Evolutionary conservation across 2,329 filamentous ascomycete species (phyloP).

Genomic region (Pseudogymnoascus verrucosus): DNA sequence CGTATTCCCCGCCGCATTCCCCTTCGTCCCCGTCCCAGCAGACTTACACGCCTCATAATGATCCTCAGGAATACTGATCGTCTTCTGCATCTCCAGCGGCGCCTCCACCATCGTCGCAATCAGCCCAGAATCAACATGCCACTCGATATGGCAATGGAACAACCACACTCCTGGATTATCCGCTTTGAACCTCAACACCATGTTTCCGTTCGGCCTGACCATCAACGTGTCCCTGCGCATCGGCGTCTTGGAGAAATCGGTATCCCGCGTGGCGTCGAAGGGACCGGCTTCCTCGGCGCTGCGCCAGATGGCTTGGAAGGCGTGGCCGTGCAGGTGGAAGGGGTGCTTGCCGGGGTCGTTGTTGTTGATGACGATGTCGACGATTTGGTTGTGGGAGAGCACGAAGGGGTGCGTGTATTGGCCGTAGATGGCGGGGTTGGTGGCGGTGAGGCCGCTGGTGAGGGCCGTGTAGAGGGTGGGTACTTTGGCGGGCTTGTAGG

Average conservation of each 20-base stretch:
- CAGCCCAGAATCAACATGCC: constrained; percentile 63
- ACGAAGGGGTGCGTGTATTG: constrained; percentile 59
- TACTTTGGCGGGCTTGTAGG: constrained; percentile 56
- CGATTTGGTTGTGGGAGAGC: constrained; percentile 56
- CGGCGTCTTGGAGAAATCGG: constrained; percentile 48
- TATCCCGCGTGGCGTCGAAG: no score
- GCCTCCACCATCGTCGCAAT: constrained; percentile 57
- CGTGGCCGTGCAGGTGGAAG: constrained; percentile 68
- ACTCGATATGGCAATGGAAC: constrained; percentile 77
- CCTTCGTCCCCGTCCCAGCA: constrained; percentile 41
- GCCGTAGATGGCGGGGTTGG: constrained; percentile 56
- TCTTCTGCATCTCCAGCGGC: constrained; percentile 53
- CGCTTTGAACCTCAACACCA: constrained; percentile 59
- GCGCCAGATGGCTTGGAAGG: constrained; percentile 61
- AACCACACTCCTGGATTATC: constrained; percentile 65
- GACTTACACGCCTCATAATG: constrained; percentile 51
- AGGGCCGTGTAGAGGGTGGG: constrained; percentile 62
- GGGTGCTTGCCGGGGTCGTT: constrained; percentile 62
- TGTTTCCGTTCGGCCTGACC: constrained; percentile 56
- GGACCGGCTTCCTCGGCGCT: constrained; percentile 49
- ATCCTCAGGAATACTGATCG: constrained; percentile 49
- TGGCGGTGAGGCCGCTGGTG: constrained; percentile 42
- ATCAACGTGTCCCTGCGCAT: constrained; percentile 63
- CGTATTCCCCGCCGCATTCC: constrained; percentile 71
- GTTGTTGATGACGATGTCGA: constrained; percentile 75